Evolutionary conservation across 116 monocot species (phyloP).

Genomic region (Dioscorea cayenensis): DNA sequence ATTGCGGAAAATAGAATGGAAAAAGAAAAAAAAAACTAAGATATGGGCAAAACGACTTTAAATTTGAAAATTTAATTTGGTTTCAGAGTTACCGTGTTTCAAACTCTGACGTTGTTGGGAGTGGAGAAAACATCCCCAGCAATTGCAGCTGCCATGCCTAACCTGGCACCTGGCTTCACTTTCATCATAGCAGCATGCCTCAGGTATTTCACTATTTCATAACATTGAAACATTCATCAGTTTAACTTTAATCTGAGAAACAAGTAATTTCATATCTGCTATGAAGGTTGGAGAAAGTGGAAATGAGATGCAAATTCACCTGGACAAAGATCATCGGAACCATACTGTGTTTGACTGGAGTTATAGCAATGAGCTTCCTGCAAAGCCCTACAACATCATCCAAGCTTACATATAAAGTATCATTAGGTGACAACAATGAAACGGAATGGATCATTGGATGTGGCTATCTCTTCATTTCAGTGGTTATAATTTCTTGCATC

Average conservation of each 20-base stretch:
- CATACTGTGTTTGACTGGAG: slow-evolving; percentile 37
- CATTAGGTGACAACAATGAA: background rate
- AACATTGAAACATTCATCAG: background rate
- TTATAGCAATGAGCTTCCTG: slow-evolving; percentile 33
- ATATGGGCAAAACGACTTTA: background rate
- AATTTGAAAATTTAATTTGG: background rate
- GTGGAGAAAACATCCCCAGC: slow-evolving; percentile 58
- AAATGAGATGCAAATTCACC: slow-evolving; percentile 30
- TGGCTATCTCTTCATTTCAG: slow-evolving; percentile 20
- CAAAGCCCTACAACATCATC: slow-evolving; percentile 24
- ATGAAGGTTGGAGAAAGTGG: slow-evolving; percentile 36
- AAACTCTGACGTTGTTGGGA: slow-evolving; percentile 49
- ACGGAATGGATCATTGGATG: slow-evolving; percentile 36
- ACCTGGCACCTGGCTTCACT: slow-evolving; percentile 56
- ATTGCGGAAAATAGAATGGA: background rate
- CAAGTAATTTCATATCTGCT: background rate
- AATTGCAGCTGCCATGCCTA: slow-evolving; percentile 65
- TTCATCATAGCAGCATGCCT: slow-evolving; percentile 48
- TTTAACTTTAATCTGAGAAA: background rate
- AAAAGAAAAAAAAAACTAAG: background rate
- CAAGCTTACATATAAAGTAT: background rate
- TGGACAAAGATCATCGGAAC: slow-evolving; percentile 43
- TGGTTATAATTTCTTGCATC: slow-evolving; percentile 28
- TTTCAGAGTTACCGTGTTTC: slow-evolving; percentile 41
- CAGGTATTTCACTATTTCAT: slow-evolving; percentile 17